phyloP scores from a whole-genome alignment of 1,284 basidiomycete genomes.

The Cryptococcus sp. region DNA sequence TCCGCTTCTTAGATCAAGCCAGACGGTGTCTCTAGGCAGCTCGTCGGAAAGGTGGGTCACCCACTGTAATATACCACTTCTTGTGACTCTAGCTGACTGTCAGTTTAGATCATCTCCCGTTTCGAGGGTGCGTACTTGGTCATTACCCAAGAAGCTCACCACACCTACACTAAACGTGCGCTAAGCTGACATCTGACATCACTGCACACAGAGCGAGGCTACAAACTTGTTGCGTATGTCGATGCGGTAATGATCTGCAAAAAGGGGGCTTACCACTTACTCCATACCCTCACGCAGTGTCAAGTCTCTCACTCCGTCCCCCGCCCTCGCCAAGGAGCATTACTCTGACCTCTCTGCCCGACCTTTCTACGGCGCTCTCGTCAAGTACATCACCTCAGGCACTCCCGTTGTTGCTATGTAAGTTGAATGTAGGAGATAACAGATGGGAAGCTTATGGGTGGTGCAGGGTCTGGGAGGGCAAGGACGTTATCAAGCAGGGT shows the following conservation, averaged over 20 bases:
- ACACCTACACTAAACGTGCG: too few relatives aligned
- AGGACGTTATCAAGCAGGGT: conserved; percentile 46
- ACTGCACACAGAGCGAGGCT: conserved; percentile 34
- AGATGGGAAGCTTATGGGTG: neutral
- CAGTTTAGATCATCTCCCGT: conserved; percentile 35
- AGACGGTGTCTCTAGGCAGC: conserved; percentile 45
- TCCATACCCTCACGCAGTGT: conserved; percentile 18
- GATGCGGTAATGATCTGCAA: neutral
- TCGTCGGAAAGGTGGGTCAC: conserved; percentile 46
- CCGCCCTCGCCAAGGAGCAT: conserved; percentile 46
- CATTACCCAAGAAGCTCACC: neutral
- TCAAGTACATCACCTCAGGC: conserved; percentile 48
- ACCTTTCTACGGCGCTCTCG: conserved; percentile 45
- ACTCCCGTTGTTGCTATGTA: conserved; percentile 48
- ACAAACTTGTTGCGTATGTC: conserved; percentile 47
- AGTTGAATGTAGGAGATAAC: conserved; percentile 4
- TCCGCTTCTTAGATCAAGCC: conserved; percentile 38
- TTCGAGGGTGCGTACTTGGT: conserved; percentile 38
- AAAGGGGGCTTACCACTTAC: neutral
- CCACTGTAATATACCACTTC: neutral
- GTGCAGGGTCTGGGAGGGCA: conserved; percentile 44
- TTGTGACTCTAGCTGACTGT: conserved; percentile 2
- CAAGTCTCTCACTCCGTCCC: conserved; percentile 44
- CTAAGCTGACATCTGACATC: conserved; percentile 3
- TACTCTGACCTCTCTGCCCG: conserved; percentile 42